Evolutionary conservation across 371 early-diverging fungal species (phyloP).

Genomic region (Dinochytrium kinnereticum): DNA sequence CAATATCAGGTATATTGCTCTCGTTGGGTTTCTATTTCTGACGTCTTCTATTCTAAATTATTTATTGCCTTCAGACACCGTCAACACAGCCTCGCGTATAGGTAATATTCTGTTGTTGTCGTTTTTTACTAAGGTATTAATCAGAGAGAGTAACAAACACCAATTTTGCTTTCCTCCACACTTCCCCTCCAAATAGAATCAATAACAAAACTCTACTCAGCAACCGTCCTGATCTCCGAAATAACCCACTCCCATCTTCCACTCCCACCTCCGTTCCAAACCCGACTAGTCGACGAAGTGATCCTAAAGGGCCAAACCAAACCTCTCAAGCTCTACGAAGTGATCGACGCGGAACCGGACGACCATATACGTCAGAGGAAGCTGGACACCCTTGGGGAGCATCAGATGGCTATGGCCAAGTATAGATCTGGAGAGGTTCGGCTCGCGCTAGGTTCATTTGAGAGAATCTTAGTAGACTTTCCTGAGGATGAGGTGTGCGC

Average conservation of each 20-base stretch:
- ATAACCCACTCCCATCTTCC: background rate
- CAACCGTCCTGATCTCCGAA: background rate
- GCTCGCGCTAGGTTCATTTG: background rate
- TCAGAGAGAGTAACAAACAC: too few relatives aligned
- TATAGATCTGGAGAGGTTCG: background rate
- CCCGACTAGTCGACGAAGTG: background rate
- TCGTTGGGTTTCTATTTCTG: too few relatives aligned
- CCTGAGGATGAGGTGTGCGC: background rate
- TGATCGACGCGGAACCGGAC: background rate
- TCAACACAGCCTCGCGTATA: background rate
- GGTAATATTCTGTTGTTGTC: too few relatives aligned
- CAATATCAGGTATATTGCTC: background rate
- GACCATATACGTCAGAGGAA: background rate
- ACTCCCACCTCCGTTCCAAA: background rate
- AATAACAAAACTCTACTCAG: background rate
- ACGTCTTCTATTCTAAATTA: background rate
- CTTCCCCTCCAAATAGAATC: background rate
- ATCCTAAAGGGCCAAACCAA: background rate
- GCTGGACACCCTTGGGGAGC: background rate
- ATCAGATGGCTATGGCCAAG: background rate
- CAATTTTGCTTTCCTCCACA: background rate
- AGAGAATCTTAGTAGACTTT: background rate
- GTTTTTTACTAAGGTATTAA: background rate
- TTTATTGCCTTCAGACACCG: background rate
- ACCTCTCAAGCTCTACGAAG: background rate